Evolutionary conservation across 78 protist species (phyloP).

Genomic region (Pigoraptor vietnamica): DNA sequence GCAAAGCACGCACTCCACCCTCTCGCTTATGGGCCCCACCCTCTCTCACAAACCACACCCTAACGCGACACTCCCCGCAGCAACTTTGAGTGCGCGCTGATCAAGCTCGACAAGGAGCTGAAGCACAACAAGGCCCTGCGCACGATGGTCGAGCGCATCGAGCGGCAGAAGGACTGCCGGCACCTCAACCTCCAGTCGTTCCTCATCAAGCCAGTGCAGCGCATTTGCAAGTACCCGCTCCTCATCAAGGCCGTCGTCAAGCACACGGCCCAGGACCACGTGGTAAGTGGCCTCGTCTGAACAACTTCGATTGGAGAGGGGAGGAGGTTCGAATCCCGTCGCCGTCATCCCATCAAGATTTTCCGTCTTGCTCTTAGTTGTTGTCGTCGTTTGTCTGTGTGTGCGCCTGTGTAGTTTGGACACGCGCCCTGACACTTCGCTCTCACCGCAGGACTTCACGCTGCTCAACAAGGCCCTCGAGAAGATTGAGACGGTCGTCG

Average conservation of each 20-base stretch:
- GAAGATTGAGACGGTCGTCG: not conserved
- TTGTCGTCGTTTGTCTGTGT: too few species aligned
- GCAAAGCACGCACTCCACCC: too few species aligned
- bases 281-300: not conserved
- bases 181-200: not conserved
- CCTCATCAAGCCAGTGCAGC: conserved; percentile 33
- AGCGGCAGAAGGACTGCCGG: not conserved
- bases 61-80: too few species aligned
- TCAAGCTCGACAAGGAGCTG: not conserved
- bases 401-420: not conserved
- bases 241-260: conserved; percentile 13
- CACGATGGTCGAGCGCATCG: not conserved
- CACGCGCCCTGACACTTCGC: too few species aligned
- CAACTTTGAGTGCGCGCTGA: not conserved
- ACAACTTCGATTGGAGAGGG: too few species aligned
- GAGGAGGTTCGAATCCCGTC: too few species aligned
- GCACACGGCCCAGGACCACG: not conserved
- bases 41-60: too few species aligned
- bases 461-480: not conserved
- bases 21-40: too few species aligned
- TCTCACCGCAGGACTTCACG: not conserved
- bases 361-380: too few species aligned
- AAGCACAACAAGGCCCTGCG: not conserved
- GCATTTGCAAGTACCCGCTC: conserved; percentile 36
- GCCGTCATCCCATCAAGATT: too few species aligned